These are phyloP conservation scores for Metarhizium rileyi DNA, from an alignment of 2,329 filamentous ascomycete species.

Conservation along the genomic window DNA sequence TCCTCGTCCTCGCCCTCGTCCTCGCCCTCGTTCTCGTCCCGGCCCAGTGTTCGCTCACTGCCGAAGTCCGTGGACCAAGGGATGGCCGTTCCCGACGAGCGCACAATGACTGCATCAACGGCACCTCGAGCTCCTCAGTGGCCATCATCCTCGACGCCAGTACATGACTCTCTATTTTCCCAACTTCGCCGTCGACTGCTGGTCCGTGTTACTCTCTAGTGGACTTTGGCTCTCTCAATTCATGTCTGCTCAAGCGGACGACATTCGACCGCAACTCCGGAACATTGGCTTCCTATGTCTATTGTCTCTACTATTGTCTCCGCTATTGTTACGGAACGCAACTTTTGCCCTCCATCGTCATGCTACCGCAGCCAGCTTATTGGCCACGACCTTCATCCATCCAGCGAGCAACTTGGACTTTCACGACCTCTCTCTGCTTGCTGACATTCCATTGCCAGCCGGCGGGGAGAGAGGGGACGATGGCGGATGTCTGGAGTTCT, in stretches of 20 bases:
- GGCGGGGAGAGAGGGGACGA: too few relatives aligned
- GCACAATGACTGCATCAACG: too few relatives aligned
- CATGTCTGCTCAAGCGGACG: background rate
- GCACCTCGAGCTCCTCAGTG: background rate
- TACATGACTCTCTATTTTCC: background rate
- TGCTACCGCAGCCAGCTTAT: background rate
- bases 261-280: background rate
- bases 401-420: background rate
- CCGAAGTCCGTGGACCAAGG: too few relatives aligned
- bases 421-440: background rate
- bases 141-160: background rate
- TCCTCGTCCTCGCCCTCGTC: too few relatives aligned
- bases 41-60: too few relatives aligned
- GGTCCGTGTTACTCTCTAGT: background rate
- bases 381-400: background rate
- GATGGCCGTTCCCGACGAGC: too few relatives aligned
- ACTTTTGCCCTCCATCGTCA: background rate
- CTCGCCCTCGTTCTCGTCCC: too few relatives aligned
- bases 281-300: background rate
- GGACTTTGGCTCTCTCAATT: background rate
- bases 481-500: background rate
- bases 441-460: too few relatives aligned
- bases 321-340: conserved; percentile 1
- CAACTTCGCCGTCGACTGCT: background rate
- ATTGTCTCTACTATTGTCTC: conserved; percentile 6